phyloP scores from a whole-genome alignment of 1,284 basidiomycete species.

The Cystobasidiaceae sp. region DNA sequence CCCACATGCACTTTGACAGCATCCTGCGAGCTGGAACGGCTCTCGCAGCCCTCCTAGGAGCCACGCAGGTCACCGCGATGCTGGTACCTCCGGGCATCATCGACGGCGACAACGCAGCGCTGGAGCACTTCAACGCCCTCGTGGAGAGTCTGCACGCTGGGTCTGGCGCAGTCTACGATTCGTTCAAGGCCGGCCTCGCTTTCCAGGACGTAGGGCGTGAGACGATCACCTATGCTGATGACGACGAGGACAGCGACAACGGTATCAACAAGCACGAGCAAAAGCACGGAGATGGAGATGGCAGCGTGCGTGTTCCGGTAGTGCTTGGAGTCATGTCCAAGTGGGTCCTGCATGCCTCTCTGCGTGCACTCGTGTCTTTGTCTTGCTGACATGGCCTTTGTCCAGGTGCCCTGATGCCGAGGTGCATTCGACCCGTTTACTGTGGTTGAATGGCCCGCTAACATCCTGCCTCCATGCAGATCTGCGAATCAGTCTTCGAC shows the following conservation, averaged over 20 bases:
- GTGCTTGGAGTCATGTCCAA: conserved; percentile 36
- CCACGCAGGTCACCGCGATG: background rate
- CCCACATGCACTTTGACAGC: conserved; percentile 15
- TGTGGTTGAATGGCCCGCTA: background rate
- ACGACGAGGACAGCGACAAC: background rate
- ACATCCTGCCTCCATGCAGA: conserved; percentile 15
- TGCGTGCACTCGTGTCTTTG: background rate
- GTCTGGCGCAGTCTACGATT: background rate
- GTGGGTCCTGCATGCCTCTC: conserved; percentile 15
- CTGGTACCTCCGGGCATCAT: background rate
- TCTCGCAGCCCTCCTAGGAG: background rate
- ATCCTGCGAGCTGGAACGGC: background rate
- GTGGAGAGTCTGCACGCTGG: background rate
- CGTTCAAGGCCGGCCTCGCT: background rate
- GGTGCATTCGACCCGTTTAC: background rate
- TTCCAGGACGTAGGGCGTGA: background rate
- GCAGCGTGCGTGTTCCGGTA: conserved; percentile 30
- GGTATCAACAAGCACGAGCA: background rate
- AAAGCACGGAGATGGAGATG: background rate
- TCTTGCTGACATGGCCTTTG: background rate
- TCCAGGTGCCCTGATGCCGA: conserved; percentile 11
- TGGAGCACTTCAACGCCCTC: background rate
- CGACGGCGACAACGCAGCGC: background rate
- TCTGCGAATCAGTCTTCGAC: conserved; percentile 35
- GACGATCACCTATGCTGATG: background rate